Conservation (phyloP, 2,329 filamentous ascomycete genomes). For the Penicillium digitatum region DNA sequence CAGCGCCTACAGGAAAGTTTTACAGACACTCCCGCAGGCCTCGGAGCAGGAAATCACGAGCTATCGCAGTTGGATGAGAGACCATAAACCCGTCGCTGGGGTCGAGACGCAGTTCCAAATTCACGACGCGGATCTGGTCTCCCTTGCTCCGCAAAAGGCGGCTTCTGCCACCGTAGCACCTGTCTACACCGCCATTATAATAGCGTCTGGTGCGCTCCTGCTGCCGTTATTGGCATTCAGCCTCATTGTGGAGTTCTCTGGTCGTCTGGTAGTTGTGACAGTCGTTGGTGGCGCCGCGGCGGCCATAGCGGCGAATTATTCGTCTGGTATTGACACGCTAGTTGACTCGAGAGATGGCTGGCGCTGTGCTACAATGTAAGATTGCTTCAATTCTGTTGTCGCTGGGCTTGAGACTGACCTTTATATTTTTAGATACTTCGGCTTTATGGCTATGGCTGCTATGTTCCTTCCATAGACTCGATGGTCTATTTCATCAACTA, state of each 20-base stretch:
- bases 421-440: slow-evolving; percentile 34
- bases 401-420: not conserved
- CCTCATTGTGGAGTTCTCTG: slow-evolving; percentile 54
- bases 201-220: slow-evolving; percentile 51
- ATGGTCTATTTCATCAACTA: not conserved
- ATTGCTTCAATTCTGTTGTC: not conserved
- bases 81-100: slow-evolving; percentile 48
- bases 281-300: slow-evolving; percentile 50
- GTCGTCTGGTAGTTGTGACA: slow-evolving; percentile 55
- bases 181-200: slow-evolving; percentile 42
- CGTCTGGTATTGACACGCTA: slow-evolving; percentile 33
- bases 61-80: slow-evolving; percentile 54
- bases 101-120: slow-evolving; percentile 53
- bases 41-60: slow-evolving; percentile 46
- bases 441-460: slow-evolving; percentile 39
- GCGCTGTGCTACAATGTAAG: slow-evolving; percentile 40
- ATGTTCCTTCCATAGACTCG: slow-evolving; percentile 35
- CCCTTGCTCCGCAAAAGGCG: slow-evolving; percentile 26
- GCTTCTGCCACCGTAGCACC: slow-evolving; percentile 20
- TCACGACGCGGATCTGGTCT: slow-evolving; percentile 46
- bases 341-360: slow-evolving; percentile 40
- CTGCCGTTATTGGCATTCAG: slow-evolving; percentile 58
- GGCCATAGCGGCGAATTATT: slow-evolving; percentile 37
- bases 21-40: slow-evolving; percentile 46
- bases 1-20: slow-evolving; percentile 47